Base-by-base conservation (phyloP, 108 stramenopile genomes). In the Parietichytrium sp. region DNA sequence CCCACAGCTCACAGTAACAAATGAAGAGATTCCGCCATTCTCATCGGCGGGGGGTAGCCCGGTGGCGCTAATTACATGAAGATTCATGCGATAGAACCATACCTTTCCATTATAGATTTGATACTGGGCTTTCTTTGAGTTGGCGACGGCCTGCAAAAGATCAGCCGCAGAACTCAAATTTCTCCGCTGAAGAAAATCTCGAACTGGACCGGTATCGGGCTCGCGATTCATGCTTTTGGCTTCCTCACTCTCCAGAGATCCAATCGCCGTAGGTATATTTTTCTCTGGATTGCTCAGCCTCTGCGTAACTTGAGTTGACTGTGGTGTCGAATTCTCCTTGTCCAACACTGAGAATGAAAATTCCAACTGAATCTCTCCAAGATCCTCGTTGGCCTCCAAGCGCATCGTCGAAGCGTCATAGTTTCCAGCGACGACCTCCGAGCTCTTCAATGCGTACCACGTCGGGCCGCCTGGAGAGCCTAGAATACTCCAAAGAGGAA, bases 1-100 rank as follows among this genome's bases (percentile, higher is more conserved):
- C 20, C 16, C 61, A 42, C 61, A 72, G 20, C 38, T 72, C 38
- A 72, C 20, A n/a, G 61, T 72, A 6, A 45, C 61, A 72, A 72
- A 72, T 16, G 61, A 45, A 0, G 61, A n/a, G 33, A 23, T 72
- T 1, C 38, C n/a, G 61, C 20, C 61, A 23, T 45, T 12, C 20
- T 33, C 20, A 42, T 25, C 61, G 6, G 29, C 42, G 10, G 16
- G 38, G 10, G 20, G 20, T 0, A 72, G 61, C 10, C 42, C 61
- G 33, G 29, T 25, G 20, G 61, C 61, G 16, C 61, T 42, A 72
- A 72, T 72, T 15, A 72, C 61, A 42, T 36, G 33, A 0, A 72
- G 15, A 20, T 25, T 16, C 61, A 72, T 72, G 23, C 45, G 36
- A 38, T 45, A 72, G 42, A 72, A 72, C 61, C 61, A 72, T 13